phyloP scores from a whole-genome alignment of 2,329 filamentous ascomycete genomes.

The Clonostachys byssicola region DNA sequence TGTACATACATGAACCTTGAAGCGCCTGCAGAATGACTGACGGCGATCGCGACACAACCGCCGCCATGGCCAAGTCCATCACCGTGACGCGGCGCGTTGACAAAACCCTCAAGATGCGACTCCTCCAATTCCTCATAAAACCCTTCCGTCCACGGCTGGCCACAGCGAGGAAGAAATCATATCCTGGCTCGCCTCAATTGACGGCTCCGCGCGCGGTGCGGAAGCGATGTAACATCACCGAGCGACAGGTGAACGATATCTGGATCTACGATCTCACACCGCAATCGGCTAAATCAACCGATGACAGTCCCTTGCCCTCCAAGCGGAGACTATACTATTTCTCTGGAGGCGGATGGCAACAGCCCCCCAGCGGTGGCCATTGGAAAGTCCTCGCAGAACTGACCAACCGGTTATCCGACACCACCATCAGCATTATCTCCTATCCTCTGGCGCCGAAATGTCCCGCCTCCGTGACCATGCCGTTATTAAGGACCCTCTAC shows the following conservation, averaged over 20 bases:
- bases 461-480: constrained; percentile 42
- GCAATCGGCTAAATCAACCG: constrained; percentile 7
- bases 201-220: neutral
- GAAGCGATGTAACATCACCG: neutral
- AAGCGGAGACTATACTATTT: constrained; percentile 43
- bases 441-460: constrained; percentile 48
- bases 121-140: constrained; percentile 3
- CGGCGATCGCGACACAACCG: too few relatives aligned
- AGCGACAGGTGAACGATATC: constrained; percentile 10
- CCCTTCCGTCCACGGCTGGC: constrained; percentile 2
- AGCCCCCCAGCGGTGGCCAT: constrained; percentile 42
- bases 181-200: neutral
- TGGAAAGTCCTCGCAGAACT: constrained; percentile 46
- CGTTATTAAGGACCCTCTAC: constrained; percentile 39
- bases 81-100: constrained; percentile 1
- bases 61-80: neutral
- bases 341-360: constrained; percentile 51
- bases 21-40: too few relatives aligned
- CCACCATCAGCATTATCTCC: constrained; percentile 40
- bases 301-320: neutral
- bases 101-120: constrained; percentile 1
- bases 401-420: constrained; percentile 29
- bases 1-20: too few relatives aligned
- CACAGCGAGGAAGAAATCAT: neutral
- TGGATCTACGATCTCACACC: constrained; percentile 16